Evolutionary conservation across 1,284 basidiomycete species (phyloP), one percentile per base, ranked within the genome.

Genomic region (Ceratobasidium sp.): DNA sequence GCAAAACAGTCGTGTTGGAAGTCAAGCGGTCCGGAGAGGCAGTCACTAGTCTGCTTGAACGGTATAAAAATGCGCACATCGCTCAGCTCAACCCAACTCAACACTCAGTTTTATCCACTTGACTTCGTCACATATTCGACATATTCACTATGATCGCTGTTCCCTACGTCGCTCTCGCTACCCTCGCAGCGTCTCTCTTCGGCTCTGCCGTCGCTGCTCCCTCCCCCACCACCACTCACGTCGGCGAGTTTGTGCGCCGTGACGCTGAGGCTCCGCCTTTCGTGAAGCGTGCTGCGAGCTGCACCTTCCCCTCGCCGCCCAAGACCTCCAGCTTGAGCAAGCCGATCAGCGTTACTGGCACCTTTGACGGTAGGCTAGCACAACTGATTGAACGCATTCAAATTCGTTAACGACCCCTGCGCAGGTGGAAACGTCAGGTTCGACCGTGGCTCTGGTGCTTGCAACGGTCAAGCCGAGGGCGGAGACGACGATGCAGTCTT

Each of bases 121-220:
- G 46, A 4, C 46, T 49, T 49, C 13, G 40, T 37, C 25, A 19
- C 5, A 37, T 49, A 11, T 44, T 44, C 8, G 4, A 4, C 46
- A n/a, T 49, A n/a, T 13, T 13, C 13, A 62, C n/a, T 11, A 73
- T 73, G 70, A 57, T 73, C 37, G 57, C 57, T 44, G 44, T 59
- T 17, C 57, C 57, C 22, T 52, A 46, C 46, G 57, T 44, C 25
- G 70, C 44, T 62, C 56, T 73, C 13, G 37, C 57, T 17, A 57
- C 70, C 15, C 25, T 46, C 19, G 46, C 59, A 40, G 70, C 56
- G 2, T 37, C 57, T 25, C 44, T 73, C 57, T 49, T 62, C 46
- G 56, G 44, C 19, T 69, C 67, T 69, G 67, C 43, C 9, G 29
- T 25, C 7, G 67, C 67, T 37, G 67, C 67, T 17, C 67, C 67